These are phyloP conservation scores for Cladobotryum mycophilum DNA, from an alignment of 2,329 filamentous ascomycete genomes.

Conservation along the genomic window DNA sequence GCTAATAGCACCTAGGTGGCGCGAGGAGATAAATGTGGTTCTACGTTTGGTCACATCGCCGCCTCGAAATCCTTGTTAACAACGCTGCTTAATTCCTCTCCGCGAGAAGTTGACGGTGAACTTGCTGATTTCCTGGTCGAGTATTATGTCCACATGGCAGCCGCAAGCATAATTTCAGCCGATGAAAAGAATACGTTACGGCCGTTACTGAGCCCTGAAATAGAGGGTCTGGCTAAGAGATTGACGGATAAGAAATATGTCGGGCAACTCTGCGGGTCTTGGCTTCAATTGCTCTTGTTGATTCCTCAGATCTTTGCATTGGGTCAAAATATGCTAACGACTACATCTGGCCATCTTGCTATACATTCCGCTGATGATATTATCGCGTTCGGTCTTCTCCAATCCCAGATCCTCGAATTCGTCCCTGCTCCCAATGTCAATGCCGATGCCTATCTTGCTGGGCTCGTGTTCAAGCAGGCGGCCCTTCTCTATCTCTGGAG, in stretches of 20 bases:
- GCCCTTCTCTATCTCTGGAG: conserved; percentile 37
- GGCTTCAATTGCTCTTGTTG: conserved; percentile 31
- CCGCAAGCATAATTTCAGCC: conserved; percentile 42
- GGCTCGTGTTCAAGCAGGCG: conserved; percentile 39
- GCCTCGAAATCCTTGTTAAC: conserved; percentile 37
- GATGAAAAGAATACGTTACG: conserved; percentile 24
- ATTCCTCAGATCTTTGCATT: conserved; percentile 37
- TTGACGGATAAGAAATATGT: conserved; percentile 27
- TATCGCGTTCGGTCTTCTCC: conserved; percentile 36
- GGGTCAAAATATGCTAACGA: conserved; percentile 33
- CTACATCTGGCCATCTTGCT: conserved; percentile 18
- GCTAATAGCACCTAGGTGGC: conserved; percentile 22
- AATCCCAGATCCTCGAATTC: conserved; percentile 36
- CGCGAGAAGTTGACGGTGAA: conserved; percentile 27
- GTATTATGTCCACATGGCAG: conserved; percentile 42
- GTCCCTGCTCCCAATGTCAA: conserved; percentile 29
- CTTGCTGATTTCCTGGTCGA: conserved; percentile 41
- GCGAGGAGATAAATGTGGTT: conserved; percentile 39
- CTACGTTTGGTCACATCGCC: conserved; percentile 39
- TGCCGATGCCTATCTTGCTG: conserved; percentile 33
- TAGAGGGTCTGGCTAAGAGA: conserved; percentile 24
- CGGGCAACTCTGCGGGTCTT: conserved; percentile 33
- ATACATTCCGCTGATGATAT: conserved; percentile 34
- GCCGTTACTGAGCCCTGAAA: conserved; percentile 25
- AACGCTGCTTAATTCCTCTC: conserved; percentile 28